These are phyloP conservation scores for Pterula multifida DNA, from an alignment of 1,284 basidiomycete species.

Conservation along the genomic window DNA sequence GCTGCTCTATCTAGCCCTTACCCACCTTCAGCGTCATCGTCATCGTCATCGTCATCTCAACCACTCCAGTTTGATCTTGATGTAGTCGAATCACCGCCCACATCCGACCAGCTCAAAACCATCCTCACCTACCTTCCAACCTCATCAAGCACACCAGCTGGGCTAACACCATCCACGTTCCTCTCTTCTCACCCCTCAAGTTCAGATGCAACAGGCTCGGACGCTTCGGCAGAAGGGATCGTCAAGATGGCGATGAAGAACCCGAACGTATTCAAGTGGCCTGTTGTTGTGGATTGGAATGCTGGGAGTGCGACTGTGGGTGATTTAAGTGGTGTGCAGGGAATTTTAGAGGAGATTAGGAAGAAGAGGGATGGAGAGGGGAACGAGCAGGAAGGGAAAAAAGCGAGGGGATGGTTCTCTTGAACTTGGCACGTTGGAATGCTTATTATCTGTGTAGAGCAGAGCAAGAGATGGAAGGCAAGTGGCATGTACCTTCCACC, in stretches of 20 bases:
- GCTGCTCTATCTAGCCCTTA: slow-evolving; percentile 46
- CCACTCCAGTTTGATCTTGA: slow-evolving; percentile 62
- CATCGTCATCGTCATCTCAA: slow-evolving; percentile 13
- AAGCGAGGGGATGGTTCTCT: slow-evolving; percentile 42
- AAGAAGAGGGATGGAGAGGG: slow-evolving; percentile 51
- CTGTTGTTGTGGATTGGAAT: slow-evolving; percentile 70
- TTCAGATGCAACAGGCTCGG: slow-evolving; percentile 18
- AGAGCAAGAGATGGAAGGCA: too few species aligned
- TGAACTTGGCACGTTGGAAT: too few species aligned
- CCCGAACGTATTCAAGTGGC: slow-evolving; percentile 57
- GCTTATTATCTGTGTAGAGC: too few species aligned
- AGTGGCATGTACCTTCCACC: too few species aligned
- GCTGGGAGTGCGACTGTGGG: slow-evolving; percentile 54
- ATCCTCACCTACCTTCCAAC: slow-evolving; percentile 51
- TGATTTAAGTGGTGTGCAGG: slow-evolving; percentile 52
- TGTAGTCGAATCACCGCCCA: slow-evolving; percentile 55
- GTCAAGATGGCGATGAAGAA: slow-evolving; percentile 37
- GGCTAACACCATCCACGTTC: slow-evolving; percentile 26
- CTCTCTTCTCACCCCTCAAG: slow-evolving; percentile 45
- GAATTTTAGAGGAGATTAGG: slow-evolving; percentile 49
- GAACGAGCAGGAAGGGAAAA: slow-evolving; percentile 26
- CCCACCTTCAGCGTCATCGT: slow-evolving; percentile 32
- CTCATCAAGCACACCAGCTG: slow-evolving; percentile 12
- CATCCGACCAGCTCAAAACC: slow-evolving; percentile 50
- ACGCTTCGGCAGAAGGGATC: slow-evolving; percentile 34